Evolutionary conservation across 192 early-diverging fungal genomes (phyloP), one percentile per base, ranked within the genome.

Genomic region (Coemansia sp.): DNA sequence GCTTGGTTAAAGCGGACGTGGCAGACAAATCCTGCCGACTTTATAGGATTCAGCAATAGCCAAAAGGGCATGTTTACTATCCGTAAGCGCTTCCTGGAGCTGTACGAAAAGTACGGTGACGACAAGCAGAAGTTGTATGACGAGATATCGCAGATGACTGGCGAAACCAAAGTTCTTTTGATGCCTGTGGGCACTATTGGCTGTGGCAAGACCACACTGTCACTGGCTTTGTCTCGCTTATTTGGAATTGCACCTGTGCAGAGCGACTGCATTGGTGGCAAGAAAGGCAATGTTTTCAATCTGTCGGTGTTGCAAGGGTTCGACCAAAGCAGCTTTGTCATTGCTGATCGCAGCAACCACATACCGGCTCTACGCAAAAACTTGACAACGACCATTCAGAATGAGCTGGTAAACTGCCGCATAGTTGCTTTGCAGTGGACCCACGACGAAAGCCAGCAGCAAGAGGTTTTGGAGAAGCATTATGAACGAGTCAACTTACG

Each of bases 311-410:
- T 89, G 43, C 47, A 66, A 11, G 61, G 57, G 34, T 83, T 93
- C 44, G 64, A 80, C 23, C 46, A 57, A 8, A 60, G 82, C 36
- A 75, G 76, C 6, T 72, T 90, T 41, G 91, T 96, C 3, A 84
- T 87, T 73, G 92, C 90, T 14, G 93, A 96, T 62, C 77, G 82
- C n/a, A 88, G 86, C 76, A 90, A 91, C 76, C 88, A 91, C 56
- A 16, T 85, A 20, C 41, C 38, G 1, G 32, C 71, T 38, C 77
- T 87, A 40, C 81, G 90, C 26, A 23, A 66, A 47, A 61, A 58
- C 2, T 67, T 93, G 30, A 76, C 69, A 7, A 34, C 45, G 3
- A 54, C 57, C 0, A 82, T 95, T 15, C 74, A 61, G 37, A 56
- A 59, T 9, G 47, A 58, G 17, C 84, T 81, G 56, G 87, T 87